Evolutionary conservation across 768 basidiomycete genomes (phyloP).

Genomic region (Naganishia vaughanmartiniae): DNA sequence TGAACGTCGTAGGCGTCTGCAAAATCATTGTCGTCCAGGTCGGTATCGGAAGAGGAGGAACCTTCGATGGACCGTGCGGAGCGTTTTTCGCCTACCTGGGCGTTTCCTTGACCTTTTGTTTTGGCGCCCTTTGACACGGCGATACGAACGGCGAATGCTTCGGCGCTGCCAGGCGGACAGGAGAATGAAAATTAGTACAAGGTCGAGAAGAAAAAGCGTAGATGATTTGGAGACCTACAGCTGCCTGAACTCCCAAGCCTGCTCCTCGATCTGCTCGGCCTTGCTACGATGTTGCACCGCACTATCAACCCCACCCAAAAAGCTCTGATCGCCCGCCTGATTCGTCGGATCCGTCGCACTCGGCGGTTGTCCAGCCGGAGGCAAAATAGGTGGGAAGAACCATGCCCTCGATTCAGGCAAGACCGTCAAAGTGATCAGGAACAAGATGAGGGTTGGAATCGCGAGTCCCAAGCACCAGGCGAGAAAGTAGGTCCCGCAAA

Average conservation of each 20-base stretch:
- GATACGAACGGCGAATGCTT: slow-evolving; percentile 39
- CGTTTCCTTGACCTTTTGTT: slow-evolving; percentile 49
- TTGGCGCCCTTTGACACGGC: slow-evolving; percentile 44
- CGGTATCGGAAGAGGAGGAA: slow-evolving; percentile 31
- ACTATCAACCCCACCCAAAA: slow-evolving; percentile 49
- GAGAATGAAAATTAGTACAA: not conserved
- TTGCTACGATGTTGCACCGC: slow-evolving; percentile 51
- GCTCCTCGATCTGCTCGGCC: slow-evolving; percentile 54
- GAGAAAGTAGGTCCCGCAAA: slow-evolving; percentile 50
- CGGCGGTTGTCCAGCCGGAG: slow-evolving; percentile 49
- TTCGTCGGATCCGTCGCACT: slow-evolving; percentile 54
- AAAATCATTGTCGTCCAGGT: slow-evolving; percentile 39
- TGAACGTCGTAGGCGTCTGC: slow-evolving; percentile 12
- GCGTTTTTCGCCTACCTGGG: slow-evolving; percentile 46
- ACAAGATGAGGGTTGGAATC: slow-evolving; percentile 45
- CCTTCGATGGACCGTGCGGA: slow-evolving; percentile 8
- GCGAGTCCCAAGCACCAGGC: slow-evolving; percentile 52
- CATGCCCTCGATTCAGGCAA: slow-evolving; percentile 47
- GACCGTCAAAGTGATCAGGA: slow-evolving; percentile 49
- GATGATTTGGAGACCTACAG: slow-evolving; percentile 34
- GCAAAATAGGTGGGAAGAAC: slow-evolving; percentile 52
- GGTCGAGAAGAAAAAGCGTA: not conserved
- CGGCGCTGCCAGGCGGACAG: slow-evolving; percentile 27
- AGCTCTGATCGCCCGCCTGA: slow-evolving; percentile 51
- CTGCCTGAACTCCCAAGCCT: slow-evolving; percentile 52